These are phyloP conservation scores for Gloeophyllum trabeum DNA, from an alignment of 768 basidiomycete genomes.

Conservation along the genomic window DNA sequence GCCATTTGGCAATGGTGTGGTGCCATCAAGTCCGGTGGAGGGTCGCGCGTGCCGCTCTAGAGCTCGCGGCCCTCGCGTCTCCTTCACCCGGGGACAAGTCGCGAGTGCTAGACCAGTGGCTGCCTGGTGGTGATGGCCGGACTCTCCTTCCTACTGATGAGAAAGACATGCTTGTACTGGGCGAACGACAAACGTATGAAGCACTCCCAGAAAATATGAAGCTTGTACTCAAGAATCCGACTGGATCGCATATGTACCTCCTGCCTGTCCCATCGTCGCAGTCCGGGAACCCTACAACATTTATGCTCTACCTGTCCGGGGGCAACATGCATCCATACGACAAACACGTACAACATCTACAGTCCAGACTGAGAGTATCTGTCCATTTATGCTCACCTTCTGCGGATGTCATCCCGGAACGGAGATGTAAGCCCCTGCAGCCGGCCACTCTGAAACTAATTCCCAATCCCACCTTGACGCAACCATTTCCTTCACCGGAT, in stretches of 20 bases:
- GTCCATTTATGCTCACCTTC: conserved; percentile 32
- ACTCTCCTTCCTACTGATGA: not conserved
- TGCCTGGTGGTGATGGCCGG: conserved; percentile 37
- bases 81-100: conserved; percentile 17
- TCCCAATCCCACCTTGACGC: conserved; percentile 43
- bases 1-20: conserved; percentile 97
- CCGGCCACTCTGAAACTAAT: conserved; percentile 48
- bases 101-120: conserved; percentile 48
- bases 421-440: conserved; percentile 9
- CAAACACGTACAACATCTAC: conserved; percentile 32
- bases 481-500: conserved; percentile 50
- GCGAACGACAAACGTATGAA: conserved; percentile 18
- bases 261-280: conserved; percentile 27
- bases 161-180: conserved; percentile 1
- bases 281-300: conserved; percentile 15
- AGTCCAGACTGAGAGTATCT: conserved; percentile 33
- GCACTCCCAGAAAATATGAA: conserved; percentile 23
- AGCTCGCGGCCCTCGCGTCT: conserved; percentile 31
- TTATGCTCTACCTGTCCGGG: conserved; percentile 49
- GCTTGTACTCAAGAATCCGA: conserved; percentile 34
- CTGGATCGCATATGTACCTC: conserved; percentile 33
- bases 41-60: conserved; percentile 69
- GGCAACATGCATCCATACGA: conserved; percentile 29
- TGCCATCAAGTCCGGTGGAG: conserved; percentile 95
- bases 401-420: not conserved